phyloP scores from a whole-genome alignment of 2,329 filamentous ascomycete genomes.

The Penicillium brevicompactum region DNA sequence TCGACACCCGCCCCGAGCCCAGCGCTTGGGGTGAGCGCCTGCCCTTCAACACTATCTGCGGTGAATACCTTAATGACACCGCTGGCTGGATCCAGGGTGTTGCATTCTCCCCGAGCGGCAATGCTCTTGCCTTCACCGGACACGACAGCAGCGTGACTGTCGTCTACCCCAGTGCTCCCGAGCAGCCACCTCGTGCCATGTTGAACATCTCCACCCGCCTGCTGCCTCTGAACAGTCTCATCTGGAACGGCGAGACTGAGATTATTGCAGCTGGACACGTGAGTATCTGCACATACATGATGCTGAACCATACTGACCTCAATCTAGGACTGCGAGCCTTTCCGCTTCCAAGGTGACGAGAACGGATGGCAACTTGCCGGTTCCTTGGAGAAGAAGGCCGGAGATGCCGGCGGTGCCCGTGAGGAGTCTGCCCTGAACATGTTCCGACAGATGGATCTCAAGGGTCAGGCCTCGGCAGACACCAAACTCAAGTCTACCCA shows the following conservation, averaged over 20 bases:
- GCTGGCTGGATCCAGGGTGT: conserved; percentile 96
- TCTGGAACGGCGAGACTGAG: conserved; percentile 90
- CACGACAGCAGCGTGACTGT: conserved; percentile 97
- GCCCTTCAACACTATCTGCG: conserved; percentile 97
- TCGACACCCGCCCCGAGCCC: conserved; percentile 82
- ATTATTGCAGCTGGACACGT: conserved; percentile 93
- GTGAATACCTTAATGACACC: conserved; percentile 93
- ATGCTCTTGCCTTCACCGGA: conserved; percentile 89
- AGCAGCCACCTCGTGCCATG: conserved; percentile 87
- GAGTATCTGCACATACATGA: conserved; percentile 23
- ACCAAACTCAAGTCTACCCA: conserved; percentile 94
- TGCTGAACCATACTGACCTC: conserved; percentile 1
- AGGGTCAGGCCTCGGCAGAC: conserved; percentile 88
- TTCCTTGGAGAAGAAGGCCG: conserved; percentile 74
- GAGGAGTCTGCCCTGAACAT: conserved; percentile 97
- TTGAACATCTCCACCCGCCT: conserved; percentile 87
- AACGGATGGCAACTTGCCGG: conserved; percentile 82
- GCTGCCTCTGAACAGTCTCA: conserved; percentile 85
- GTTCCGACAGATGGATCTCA: conserved; percentile 98
- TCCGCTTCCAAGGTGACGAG: conserved; percentile 79
- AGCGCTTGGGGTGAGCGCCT: conserved; percentile 92
- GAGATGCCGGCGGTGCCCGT: conserved; percentile 59
- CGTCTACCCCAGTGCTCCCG: conserved; percentile 88
- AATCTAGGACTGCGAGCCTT: conserved; percentile 72
- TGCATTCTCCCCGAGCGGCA: conserved; percentile 86